Evolutionary conservation across 331 rosid species (phyloP).

Genomic region (Cucumis variabilis): DNA sequence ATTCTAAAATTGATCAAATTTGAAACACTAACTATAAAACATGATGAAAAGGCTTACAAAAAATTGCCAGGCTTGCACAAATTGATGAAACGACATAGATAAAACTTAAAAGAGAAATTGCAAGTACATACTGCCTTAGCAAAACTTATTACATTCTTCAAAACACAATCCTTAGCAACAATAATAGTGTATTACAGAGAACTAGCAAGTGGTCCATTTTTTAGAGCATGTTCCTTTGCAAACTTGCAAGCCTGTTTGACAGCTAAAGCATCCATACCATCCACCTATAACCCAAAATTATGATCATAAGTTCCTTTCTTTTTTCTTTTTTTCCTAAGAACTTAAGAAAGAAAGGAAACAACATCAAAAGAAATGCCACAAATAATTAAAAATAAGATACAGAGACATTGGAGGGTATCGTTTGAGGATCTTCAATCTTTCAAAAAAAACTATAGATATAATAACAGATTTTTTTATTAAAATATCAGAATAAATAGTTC

Average conservation of each 20-base stretch:
- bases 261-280: conserved; percentile 98
- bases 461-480: neutral
- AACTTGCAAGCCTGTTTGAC: conserved; percentile 92
- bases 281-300: conserved; percentile 59
- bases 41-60: no score
- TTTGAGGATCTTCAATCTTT: conserved; percentile 9
- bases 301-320: conserved; percentile 1
- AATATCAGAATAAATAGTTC: neutral
- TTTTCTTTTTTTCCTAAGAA: neutral
- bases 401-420: neutral
- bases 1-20: no score
- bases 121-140: no score
- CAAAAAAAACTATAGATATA: neutral
- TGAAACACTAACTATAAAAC: no score
- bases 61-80: no score
- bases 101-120: no score
- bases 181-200: neutral
- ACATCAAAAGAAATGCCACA: neutral
- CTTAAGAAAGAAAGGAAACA: conserved; percentile 13
- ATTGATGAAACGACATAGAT: no score
- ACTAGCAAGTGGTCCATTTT: conserved; percentile 96
- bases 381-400: no score
- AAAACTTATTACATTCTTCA: conserved; percentile 74
- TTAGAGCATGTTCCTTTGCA: conserved; percentile 92
- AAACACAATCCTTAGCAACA: no score